Conservation (phyloP, 805 yeast genomes). For the Wickerhamomyces queroliae region DNA sequence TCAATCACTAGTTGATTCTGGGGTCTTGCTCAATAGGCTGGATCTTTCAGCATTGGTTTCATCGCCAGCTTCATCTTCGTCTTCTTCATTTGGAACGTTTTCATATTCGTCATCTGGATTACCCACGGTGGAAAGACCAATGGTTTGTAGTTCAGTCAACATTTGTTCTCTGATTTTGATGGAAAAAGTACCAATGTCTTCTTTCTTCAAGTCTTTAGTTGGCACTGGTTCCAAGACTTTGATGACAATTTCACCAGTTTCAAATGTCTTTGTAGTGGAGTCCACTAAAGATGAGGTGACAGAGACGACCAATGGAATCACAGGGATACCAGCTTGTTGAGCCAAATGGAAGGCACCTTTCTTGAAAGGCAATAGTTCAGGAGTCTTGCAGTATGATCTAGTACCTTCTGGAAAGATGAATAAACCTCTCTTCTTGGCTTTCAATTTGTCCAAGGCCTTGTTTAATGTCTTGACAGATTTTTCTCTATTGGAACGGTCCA, state of each 20-base stretch:
- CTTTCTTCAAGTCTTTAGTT: conserved; percentile 64
- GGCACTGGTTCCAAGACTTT: conserved; percentile 78
- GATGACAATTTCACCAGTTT: conserved; percentile 68
- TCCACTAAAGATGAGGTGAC: conserved; percentile 76
- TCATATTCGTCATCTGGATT: conserved; percentile 13
- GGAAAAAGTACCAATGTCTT: conserved; percentile 60
- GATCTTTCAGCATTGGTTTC: conserved; percentile 19
- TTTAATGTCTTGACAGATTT: conserved; percentile 74
- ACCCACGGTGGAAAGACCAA: conserved; percentile 34
- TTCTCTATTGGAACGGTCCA: conserved; percentile 74
- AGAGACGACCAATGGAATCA: conserved; percentile 82
- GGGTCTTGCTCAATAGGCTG: conserved; percentile 18
- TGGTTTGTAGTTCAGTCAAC: conserved; percentile 32
- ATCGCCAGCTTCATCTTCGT: conserved; percentile 5
- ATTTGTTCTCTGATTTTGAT: conserved; percentile 53
- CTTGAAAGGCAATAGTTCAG: conserved; percentile 80
- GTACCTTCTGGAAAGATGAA: conserved; percentile 98
- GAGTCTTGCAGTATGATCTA: conserved; percentile 66
- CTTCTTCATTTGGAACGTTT: not conserved
- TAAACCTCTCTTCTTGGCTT: conserved; percentile 60
- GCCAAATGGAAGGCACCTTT: conserved; percentile 99
- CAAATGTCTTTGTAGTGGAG: conserved; percentile 56
- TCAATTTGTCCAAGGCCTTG: conserved; percentile 58
- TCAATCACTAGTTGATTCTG: conserved; percentile 1
- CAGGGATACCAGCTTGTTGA: conserved; percentile 82